Base-by-base conservation (phyloP, 257 asterid species). In the Penstemon eatonii region DNA sequence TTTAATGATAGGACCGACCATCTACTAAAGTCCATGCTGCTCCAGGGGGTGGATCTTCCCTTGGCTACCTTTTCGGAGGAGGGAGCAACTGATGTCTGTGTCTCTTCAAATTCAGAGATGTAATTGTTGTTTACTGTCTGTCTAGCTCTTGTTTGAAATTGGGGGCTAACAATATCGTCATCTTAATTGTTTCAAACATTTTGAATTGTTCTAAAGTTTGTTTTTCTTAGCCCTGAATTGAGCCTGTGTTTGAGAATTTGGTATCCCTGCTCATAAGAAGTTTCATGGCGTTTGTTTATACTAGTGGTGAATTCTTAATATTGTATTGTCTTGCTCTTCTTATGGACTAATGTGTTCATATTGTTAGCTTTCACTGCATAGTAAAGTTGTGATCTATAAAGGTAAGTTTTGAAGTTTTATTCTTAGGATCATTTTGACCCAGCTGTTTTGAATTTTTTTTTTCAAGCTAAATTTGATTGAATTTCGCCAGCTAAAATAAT, bases 21-120 rank as follows among this genome's bases (percentile, higher is more conserved):
- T 81, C 87, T 4, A 84, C 89, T 13, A 84, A 84, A 70, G 86
- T 84, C 71, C 86, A 84, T 59, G 83, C 87, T 74, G 89, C 89
- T 60, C 89, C 86, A 51, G 89, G 89, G 18, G 89, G 89, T 53
- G 86, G 86, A 73, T 84, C 89, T 9, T 84, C 89, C 52, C 73
- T 84, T 38, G 83, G 79, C 36, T 81, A 84, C 63, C 85, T 84
- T 15, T 78, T 81, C 13, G 86, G 89, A n/a, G 86, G 44, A 5
- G 76, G 74, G 57, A 40, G 78, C 81, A 76, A 75, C 36, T 73
- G 66, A 63, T 38, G 9, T 39, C 56, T 25, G 40, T 41, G 58
- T 11, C 52, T 47, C 70, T 51, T 55, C 64, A 62, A 61, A 52
- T 44, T 69, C 51, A 1, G 60, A 66, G 73, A 57, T 67, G 74